Conservation (phyloP, 1,139 yeast species). For the Pichia sp. region DNA sequence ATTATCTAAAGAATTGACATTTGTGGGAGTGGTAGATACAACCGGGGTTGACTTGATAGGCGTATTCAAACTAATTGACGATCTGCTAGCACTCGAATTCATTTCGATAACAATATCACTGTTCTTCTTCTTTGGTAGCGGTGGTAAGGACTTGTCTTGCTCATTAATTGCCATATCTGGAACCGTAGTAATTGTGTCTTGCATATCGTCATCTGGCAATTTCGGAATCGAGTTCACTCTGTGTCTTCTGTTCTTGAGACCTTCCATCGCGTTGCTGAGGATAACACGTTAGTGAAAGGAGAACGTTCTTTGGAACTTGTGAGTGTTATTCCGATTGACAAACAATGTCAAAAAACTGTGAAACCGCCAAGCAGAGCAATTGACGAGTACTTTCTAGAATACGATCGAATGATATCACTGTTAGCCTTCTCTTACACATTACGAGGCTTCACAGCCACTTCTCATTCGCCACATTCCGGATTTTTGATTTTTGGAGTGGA, state of each 20-base stretch:
- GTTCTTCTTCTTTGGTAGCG: conserved; percentile 7
- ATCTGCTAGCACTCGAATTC: conserved; percentile 3
- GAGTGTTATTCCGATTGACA: too few relatives aligned
- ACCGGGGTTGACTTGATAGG: conserved; percentile 11
- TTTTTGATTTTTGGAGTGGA: too few relatives aligned
- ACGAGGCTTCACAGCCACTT: too few relatives aligned
- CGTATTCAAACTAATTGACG: conserved; percentile 8
- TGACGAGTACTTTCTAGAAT: too few relatives aligned
- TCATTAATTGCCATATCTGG: conserved; percentile 17
- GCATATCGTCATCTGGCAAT: conserved; percentile 27
- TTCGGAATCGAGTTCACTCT: conserved; percentile 20
- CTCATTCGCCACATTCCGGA: too few relatives aligned
- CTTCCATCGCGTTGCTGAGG: too few relatives aligned
- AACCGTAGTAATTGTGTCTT: conserved; percentile 22
- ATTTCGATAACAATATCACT: conserved; percentile 1
- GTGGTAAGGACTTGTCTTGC: conserved; percentile 13
- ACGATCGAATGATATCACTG: too few relatives aligned
- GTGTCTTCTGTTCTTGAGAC: not conserved
- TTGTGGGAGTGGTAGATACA: conserved; percentile 11
- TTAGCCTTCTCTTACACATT: too few relatives aligned
- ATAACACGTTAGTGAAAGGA: too few relatives aligned
- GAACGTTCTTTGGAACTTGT: too few relatives aligned
- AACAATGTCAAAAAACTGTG: too few relatives aligned
- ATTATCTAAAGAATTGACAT: conserved; percentile 9
- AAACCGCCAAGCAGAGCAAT: too few relatives aligned